Evolutionary conservation across 352 stramenopile genomes (phyloP), one percentile per base, ranked within the genome.

Genomic region (Thraustochytrium striatum): DNA sequence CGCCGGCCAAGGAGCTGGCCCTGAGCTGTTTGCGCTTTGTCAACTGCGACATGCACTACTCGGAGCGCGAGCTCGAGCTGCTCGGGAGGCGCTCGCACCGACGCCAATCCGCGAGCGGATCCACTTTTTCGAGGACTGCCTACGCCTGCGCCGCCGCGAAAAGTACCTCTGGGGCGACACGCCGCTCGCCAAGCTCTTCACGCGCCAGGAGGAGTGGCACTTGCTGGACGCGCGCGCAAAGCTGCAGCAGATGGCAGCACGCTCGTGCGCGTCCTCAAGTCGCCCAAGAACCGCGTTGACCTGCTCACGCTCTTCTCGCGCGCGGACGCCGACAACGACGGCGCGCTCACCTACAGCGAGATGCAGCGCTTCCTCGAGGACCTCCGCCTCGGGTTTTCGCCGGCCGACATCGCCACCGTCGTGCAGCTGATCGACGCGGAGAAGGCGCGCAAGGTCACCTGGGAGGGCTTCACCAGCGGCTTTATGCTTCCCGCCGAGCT

Each of bases 11-110:
- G 59, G 65, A 47, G 30, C n/a, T 57, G 36, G 47, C 61, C 19
- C 21, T 50, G 44, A n/a, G 61, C 3, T 93, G 89, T 57, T 79
- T 95, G 28, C 89, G 90, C 1, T 95, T 93, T 83, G 93, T 94
- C 84, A 95, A 95, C 84, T 93, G 91, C 78, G 91, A 95, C 61
- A 94, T 95, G 90, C 94, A 95, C 78, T 95, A 93, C 82, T 91
- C 88, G 47, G 87, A 87, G 0, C 30, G 78, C 0, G 89, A 95
- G 72, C 80, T 95, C 0, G 82, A 90, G 43, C 53, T 91, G 35
- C 79, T 95, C 7, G 62, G 93, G 11, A 69, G 83, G 90, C 88
- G 2, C 83, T 95, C 2, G 57, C 70, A 0, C 78, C 78, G 1
- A 82, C 92, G 25, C 87, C 89, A 1, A 89, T 94, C 69, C 81